Evolutionary conservation across 2,329 filamentous ascomycete species (phyloP).

Genomic region (Aspergillus transmontanensis): DNA sequence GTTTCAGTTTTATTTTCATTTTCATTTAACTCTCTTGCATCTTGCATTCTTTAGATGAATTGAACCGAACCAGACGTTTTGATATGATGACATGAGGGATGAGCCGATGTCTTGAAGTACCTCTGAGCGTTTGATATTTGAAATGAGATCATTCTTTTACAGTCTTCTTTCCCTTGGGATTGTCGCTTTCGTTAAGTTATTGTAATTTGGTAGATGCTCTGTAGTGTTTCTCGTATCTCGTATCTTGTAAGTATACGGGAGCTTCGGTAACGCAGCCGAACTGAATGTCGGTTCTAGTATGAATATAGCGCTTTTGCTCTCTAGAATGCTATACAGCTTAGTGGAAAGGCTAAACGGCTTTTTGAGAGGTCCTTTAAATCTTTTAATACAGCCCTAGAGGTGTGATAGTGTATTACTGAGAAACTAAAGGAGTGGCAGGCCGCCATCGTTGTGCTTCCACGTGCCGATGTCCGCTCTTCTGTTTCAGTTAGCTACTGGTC

Average conservation of each 20-base stretch:
- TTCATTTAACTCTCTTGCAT: slow-evolving; percentile 4
- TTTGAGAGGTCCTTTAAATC: too few species aligned
- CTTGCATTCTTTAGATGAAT: slow-evolving; percentile 4
- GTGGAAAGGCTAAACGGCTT: too few species aligned
- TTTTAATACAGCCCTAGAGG: too few species aligned
- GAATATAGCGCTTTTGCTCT: too few species aligned
- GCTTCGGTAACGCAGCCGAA: too few species aligned
- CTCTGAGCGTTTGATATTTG: slow-evolving; percentile 2
- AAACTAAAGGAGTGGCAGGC: too few species aligned
- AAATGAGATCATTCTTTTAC: not conserved
- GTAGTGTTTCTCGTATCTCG: not conserved
- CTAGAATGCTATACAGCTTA: too few species aligned
- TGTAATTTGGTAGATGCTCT: not conserved
- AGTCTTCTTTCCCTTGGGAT: slow-evolving; percentile 5
- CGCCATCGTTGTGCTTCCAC: too few species aligned
- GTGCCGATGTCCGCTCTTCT: too few species aligned
- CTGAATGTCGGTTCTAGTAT: too few species aligned
- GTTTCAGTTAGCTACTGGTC: too few species aligned
- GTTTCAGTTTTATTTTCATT: slow-evolving; percentile 3
- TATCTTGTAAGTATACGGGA: not conserved
- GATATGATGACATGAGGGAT: slow-evolving; percentile 2
- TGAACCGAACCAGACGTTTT: slow-evolving; percentile 1
- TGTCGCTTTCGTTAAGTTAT: not conserved
- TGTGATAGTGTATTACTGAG: too few species aligned
- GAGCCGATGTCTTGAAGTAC: slow-evolving; percentile 4